phyloP scores from a whole-genome alignment of 805 yeast species.

The Nadsonia fulvescens region DNA sequence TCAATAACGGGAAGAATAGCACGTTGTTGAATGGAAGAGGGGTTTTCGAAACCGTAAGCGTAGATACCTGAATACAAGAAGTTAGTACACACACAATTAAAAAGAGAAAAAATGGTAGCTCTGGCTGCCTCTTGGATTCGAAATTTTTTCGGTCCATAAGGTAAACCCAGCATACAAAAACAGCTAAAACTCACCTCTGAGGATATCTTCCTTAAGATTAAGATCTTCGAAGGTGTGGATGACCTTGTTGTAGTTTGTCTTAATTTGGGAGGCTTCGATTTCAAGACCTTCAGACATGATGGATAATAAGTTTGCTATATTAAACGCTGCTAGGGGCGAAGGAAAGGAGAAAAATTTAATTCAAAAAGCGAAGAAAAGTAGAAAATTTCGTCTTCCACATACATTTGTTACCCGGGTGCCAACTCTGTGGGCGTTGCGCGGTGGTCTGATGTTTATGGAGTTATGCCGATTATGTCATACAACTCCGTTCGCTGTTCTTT shows the following conservation, averaged over 20 bases:
- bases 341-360: too few relatives aligned
- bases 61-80: slow-evolving; percentile 52
- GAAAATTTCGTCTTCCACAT: too few relatives aligned
- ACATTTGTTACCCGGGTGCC: too few relatives aligned
- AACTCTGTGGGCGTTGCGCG: too few relatives aligned
- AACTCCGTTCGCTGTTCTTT: too few relatives aligned
- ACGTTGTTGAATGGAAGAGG: slow-evolving; percentile 67
- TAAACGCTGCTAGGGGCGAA: too few relatives aligned
- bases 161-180: not conserved
- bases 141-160: not conserved
- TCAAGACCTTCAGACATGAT: slow-evolving; percentile 29
- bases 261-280: slow-evolving; percentile 64
- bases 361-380: too few relatives aligned
- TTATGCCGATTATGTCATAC: too few relatives aligned
- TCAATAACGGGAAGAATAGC: slow-evolving; percentile 65
- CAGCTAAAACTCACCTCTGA: slow-evolving; percentile 29
- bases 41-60: slow-evolving; percentile 66
- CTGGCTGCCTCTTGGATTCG: not conserved
- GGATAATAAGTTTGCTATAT: too few relatives aligned
- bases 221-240: slow-evolving; percentile 51
- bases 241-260: slow-evolving; percentile 88
- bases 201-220: slow-evolving; percentile 48
- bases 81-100: slow-evolving; percentile 14
- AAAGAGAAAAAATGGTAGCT: not conserved
- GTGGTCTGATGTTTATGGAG: too few relatives aligned